phyloP scores from a whole-genome alignment of 345 rosid genomes.

The Sisymbrium altissimum region DNA sequence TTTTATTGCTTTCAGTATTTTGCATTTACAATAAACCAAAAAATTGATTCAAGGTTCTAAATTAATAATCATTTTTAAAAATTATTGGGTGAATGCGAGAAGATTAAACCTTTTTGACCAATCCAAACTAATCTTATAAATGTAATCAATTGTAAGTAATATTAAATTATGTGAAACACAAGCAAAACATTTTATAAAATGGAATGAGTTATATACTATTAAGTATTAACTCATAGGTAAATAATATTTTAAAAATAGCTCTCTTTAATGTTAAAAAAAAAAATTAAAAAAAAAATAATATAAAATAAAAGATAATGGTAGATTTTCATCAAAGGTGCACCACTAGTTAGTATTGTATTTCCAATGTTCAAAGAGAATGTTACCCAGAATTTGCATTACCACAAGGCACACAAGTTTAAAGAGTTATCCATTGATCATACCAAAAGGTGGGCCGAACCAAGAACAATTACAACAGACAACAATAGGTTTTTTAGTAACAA shows the following conservation, averaged over 20 bases:
- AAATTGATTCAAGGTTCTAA: too few species aligned
- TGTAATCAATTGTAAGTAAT: too few species aligned
- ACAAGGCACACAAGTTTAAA: not conserved
- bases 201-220: too few species aligned
- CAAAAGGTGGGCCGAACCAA: constrained; percentile 5
- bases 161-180: too few species aligned
- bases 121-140: too few species aligned
- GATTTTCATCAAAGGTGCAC: not conserved
- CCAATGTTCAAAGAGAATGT: not conserved
- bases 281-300: not conserved
- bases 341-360: not conserved
- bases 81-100: too few species aligned
- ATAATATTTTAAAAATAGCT: not conserved
- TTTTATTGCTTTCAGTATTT: too few species aligned
- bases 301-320: not conserved
- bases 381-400: not conserved
- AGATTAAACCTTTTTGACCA: too few species aligned
- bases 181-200: too few species aligned
- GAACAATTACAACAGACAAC: constrained; percentile 26
- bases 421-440: constrained; percentile 19
- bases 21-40: too few species aligned
- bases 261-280: not conserved
- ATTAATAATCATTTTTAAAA: too few species aligned
- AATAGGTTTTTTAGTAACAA: constrained; percentile 3
- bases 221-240: too few species aligned